Conservation (phyloP, 768 basidiomycete genomes). For the Rhizopogon vinicolor region DNA sequence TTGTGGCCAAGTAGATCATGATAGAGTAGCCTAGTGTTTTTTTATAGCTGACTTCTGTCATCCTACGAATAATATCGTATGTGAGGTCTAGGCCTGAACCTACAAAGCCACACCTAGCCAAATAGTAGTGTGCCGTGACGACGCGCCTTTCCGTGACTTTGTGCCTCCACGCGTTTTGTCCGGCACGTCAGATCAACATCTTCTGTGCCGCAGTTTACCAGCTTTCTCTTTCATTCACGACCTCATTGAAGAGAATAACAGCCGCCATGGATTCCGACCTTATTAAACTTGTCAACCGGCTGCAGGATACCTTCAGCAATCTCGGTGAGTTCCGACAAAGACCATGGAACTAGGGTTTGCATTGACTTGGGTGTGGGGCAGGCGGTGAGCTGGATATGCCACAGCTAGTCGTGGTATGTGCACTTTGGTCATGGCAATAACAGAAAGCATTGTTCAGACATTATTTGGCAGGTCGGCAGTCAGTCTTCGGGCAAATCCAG, state of each 20-base stretch:
- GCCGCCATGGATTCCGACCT: conserved; percentile 85
- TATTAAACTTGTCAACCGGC: conserved; percentile 90
- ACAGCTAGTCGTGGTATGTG: conserved; percentile 80
- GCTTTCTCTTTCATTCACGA: not conserved
- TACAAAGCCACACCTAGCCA: conserved; percentile 21
- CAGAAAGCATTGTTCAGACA: conserved; percentile 1
- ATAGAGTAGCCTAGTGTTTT: conserved; percentile 11
- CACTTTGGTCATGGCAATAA: not conserved
- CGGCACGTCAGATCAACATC: conserved; percentile 6
- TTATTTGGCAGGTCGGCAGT: conserved; percentile 72
- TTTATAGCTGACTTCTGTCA: conserved; percentile 8
- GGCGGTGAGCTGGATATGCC: conserved; percentile 93
- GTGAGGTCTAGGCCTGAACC: conserved; percentile 1
- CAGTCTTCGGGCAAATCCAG: conserved; percentile 97
- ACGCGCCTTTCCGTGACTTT: conserved; percentile 23
- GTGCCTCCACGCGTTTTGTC: conserved; percentile 10
- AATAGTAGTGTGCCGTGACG: conserved; percentile 17
- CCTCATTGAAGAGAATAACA: not conserved
- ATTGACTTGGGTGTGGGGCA: conserved; percentile 24
- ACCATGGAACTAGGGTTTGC: conserved; percentile 2
- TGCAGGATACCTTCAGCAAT: conserved; percentile 90
- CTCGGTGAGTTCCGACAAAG: conserved; percentile 52
- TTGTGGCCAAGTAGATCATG: conserved; percentile 21
- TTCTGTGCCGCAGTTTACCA: not conserved
- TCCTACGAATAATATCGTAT: not conserved